Evolutionary conservation across 2,329 filamentous ascomycete genomes (phyloP).

Genomic region (Mycosphaerella sp.): DNA sequence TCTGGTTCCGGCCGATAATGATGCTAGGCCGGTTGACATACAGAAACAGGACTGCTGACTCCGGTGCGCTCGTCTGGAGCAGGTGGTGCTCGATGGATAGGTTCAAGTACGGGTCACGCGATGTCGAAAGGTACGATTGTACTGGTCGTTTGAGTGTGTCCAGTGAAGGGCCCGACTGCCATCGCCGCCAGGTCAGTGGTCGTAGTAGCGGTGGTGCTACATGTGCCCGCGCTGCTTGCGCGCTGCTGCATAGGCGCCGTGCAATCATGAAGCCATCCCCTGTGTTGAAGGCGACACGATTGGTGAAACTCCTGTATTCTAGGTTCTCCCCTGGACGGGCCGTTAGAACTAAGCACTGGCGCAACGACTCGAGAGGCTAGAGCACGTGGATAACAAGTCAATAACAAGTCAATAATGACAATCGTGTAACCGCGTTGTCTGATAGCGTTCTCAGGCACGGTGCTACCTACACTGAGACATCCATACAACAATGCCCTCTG

Average conservation of each 20-base stretch:
- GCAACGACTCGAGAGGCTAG: neutral
- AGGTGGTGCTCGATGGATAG: slow-evolving; percentile 91
- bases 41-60: slow-evolving; percentile 74
- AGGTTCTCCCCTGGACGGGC: slow-evolving; percentile 1
- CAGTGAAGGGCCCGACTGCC: slow-evolving; percentile 23
- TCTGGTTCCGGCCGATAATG: slow-evolving; percentile 93
- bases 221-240: slow-evolving; percentile 5
- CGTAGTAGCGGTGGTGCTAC: neutral
- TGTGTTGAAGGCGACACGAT: slow-evolving; percentile 7
- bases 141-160: slow-evolving; percentile 29
- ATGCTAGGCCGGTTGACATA: slow-evolving; percentile 85
- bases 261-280: slow-evolving; percentile 29
- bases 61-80: slow-evolving; percentile 63
- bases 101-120: slow-evolving; percentile 74
- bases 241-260: slow-evolving; percentile 24
- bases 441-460: too few species aligned
- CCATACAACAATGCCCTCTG: too few species aligned
- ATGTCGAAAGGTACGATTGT: slow-evolving; percentile 47
- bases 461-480: too few species aligned
- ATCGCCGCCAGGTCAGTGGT: slow-evolving; percentile 19
- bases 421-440: too few species aligned
- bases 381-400: too few species aligned
- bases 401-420: too few species aligned
- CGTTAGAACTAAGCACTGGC: neutral
- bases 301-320: slow-evolving; percentile 5